phyloP scores from a whole-genome alignment of 345 rosid genomes.

The Linum usitatissimum region DNA sequence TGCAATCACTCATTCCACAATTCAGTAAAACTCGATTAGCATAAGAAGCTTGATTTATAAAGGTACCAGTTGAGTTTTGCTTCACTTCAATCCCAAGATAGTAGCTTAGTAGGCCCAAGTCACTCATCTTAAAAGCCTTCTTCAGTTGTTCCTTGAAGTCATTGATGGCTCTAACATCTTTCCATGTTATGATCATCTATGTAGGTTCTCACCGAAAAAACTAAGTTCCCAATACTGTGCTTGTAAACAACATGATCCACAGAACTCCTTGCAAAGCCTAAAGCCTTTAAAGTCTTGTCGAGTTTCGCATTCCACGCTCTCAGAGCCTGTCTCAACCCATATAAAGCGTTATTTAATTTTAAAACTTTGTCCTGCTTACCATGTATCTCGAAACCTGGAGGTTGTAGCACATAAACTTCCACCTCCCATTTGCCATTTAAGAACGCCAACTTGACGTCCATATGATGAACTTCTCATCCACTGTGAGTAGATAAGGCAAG shows the following conservation, averaged over 20 bases:
- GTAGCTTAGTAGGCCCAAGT: neutral
- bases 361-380: neutral
- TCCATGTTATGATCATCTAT: slow-evolving; percentile 5
- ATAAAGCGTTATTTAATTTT: neutral
- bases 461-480: neutral
- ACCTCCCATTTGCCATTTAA: neutral
- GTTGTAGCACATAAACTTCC: slow-evolving; percentile 2
- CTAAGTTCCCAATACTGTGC: neutral
- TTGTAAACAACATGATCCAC: slow-evolving; percentile 2
- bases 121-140: neutral
- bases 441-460: slow-evolving; percentile 7
- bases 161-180: neutral
- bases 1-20: neutral
- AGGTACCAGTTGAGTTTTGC: neutral
- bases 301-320: slow-evolving; percentile 5
- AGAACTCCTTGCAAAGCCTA: neutral
- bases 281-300: neutral
- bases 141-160: neutral
- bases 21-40: neutral
- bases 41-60: neutral
- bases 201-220: slow-evolving; percentile 1
- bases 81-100: slow-evolving; percentile 5
- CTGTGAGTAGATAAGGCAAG: neutral
- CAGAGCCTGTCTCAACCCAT: no score
- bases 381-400: neutral